A percentile compares a stretch with the other conserved stretches of the same genome.
phyloP scores from a whole-genome alignment of 768 basidiomycete genomes.

The Pluteus cervinus region DNA sequence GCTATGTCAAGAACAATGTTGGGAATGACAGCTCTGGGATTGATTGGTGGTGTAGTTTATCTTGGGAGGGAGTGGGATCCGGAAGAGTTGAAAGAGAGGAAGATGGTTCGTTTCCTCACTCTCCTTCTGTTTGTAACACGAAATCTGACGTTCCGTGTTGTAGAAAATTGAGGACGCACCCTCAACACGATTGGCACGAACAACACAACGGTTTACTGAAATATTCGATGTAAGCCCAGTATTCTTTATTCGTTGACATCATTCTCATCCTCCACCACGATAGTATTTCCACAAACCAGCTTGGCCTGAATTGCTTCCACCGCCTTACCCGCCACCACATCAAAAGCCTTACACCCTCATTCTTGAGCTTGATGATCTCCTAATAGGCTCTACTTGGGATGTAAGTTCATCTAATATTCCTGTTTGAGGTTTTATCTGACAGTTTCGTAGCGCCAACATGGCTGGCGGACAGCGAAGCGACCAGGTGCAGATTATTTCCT shows the following conservation, averaged over 20 bases:
- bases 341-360: constrained; percentile 91
- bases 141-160: background rate
- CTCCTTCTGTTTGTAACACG: background rate
- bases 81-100: constrained; percentile 61
- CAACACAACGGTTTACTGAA: constrained; percentile 52
- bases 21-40: constrained; percentile 46
- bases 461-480: constrained; percentile 97
- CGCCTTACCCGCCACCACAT: constrained; percentile 73
- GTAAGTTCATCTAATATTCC: constrained; percentile 44
- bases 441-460: constrained; percentile 67
- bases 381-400: constrained; percentile 93
- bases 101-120: constrained; percentile 40
- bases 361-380: constrained; percentile 85
- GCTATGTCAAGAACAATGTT: constrained; percentile 50
- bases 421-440: background rate
- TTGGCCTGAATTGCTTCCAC: constrained; percentile 89
- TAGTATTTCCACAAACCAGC: constrained; percentile 92
- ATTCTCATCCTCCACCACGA: background rate
- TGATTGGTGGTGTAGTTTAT: constrained; percentile 52
- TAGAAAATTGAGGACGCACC: constrained; percentile 58
- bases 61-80: constrained; percentile 78
- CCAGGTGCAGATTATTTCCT: constrained; percentile 99
- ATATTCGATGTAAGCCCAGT: constrained; percentile 57
- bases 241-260: background rate
- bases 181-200: constrained; percentile 59